Base-by-base conservation (phyloP, 2,329 filamentous ascomycete genomes). In the Monilinia fructigena region DNA sequence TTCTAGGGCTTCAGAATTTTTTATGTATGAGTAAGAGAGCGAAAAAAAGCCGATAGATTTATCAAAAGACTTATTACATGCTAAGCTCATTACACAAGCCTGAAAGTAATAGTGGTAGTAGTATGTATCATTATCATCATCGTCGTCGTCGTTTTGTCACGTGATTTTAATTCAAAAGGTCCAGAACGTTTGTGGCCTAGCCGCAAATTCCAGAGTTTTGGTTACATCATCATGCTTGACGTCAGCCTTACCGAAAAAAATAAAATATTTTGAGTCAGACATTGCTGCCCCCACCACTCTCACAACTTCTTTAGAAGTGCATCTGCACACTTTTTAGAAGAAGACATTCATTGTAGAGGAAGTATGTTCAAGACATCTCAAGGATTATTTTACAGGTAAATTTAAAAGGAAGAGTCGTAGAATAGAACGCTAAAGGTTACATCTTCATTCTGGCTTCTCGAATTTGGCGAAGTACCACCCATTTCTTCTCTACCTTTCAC, bases 401-500 rank as follows among this genome's bases (percentile, higher is more conserved):
- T 71, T 67, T 45, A 74, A 73, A 70, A 73, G 73, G 60, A 71
- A 69, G 68, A 73, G 70, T 70, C 73, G 74, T 48, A 72, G 71
- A 62, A 71, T 74, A 73, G 70, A 53, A 28, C 67, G 71, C 59
- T 73, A 68, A 66, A 67, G 50, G 18, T 55, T 60, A 45, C 40
- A n/a, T 62, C 42, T 55, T 66, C 69, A 68, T 18, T 40, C 70
- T 75, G 69, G 71, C 71, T 67, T 67, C 67, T 47, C 66, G 42
- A 28, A n/a, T 47, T 58, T 62, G 61, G 50, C 65, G 45, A 68
- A 68, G 45, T 53, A 52, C 69, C 31, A 50, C 48, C 63, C 52
- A 65, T 50, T 52, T 66, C 42, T 28, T 73, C 48, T 60, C 65
- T 40, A 68, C 47, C 35, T 48, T 63, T 40, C 31, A 54, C 11